A percentile compares a stretch with the other conserved stretches of the same genome.
Conservation (phyloP, 2,329 filamentous ascomycete species). For the Pseudocercospora musae region DNA sequence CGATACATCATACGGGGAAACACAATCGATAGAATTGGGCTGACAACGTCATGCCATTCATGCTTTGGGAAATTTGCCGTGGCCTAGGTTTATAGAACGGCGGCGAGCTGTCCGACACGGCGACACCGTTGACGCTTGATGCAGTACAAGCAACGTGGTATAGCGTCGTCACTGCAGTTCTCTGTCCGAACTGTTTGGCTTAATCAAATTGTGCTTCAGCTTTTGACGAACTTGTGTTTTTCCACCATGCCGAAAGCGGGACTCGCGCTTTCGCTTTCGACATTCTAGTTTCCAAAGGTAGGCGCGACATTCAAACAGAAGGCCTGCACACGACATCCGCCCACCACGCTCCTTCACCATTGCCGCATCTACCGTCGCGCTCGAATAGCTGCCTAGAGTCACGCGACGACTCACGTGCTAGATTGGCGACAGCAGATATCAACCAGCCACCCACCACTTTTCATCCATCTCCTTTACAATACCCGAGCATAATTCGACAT, state of each 20-base stretch:
- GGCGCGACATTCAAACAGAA: not conserved
- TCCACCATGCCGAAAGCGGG: not conserved
- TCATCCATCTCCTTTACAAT: constrained; percentile 2
- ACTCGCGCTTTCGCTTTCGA: too few species aligned
- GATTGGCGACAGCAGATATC: not conserved
- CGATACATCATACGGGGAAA: not conserved
- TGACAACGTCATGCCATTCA: not conserved
- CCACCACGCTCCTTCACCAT: not conserved
- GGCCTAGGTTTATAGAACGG: not conserved
- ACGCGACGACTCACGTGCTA: not conserved
- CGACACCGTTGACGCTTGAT: not conserved
- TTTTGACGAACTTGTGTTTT: not conserved
- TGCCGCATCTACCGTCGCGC: not conserved
- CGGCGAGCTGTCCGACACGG: not conserved
- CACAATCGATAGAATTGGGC: not conserved
- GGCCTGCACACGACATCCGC: not conserved
- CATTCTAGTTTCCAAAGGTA: not conserved
- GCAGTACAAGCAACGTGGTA: too few species aligned
- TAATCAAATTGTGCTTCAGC: not conserved
- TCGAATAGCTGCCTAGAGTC: not conserved
- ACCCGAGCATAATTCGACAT: constrained; percentile 10
- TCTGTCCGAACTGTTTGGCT: not conserved
- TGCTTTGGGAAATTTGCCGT: not conserved
- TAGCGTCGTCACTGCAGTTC: not conserved
- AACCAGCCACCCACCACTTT: not conserved